These are phyloP conservation scores for Aspergillus funiculosus DNA, from an alignment of 495 filamentous ascomycete species.

Conservation along the genomic window DNA sequence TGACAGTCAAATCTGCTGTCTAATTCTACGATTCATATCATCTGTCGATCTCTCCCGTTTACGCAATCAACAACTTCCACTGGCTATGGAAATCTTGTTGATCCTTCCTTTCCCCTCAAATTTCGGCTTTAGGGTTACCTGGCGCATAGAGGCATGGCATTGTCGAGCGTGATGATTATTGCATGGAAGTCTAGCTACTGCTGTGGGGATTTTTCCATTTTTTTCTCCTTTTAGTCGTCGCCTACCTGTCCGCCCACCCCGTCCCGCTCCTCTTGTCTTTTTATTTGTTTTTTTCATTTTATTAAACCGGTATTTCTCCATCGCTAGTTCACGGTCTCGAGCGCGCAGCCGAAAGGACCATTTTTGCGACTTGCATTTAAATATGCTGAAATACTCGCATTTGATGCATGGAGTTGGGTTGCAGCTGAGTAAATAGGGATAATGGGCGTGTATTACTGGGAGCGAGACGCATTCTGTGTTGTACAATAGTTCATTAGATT, in stretches of 20 bases:
- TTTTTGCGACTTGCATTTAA: too few relatives aligned
- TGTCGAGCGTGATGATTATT: constrained; percentile 13
- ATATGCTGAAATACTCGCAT: too few relatives aligned
- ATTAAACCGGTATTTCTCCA: too few relatives aligned
- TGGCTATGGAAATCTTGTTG: constrained; percentile 6
- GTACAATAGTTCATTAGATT: too few relatives aligned
- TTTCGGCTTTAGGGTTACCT: constrained; percentile 9
- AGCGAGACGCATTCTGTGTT: too few relatives aligned
- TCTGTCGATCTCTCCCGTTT: not conserved
- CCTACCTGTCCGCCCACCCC: constrained; percentile 8
- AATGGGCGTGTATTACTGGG: too few relatives aligned
- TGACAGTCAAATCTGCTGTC: not conserved
- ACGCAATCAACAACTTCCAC: constrained; percentile 3
- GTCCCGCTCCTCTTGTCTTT: too few relatives aligned
- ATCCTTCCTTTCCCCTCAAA: not conserved
- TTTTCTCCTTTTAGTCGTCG: constrained; percentile 3
- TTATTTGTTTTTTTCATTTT: constrained; percentile 7
- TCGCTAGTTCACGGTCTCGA: too few relatives aligned
- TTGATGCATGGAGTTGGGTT: too few relatives aligned
- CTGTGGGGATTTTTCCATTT: constrained; percentile 6
- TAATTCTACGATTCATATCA: not conserved
- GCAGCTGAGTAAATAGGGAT: too few relatives aligned
- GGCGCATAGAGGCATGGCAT: constrained; percentile 13
- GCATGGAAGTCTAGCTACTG: constrained; percentile 1
- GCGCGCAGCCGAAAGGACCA: too few relatives aligned